Evolutionary conservation across 495 filamentous ascomycete genomes (phyloP).

Genomic region (Hypoxylon perforatum): DNA sequence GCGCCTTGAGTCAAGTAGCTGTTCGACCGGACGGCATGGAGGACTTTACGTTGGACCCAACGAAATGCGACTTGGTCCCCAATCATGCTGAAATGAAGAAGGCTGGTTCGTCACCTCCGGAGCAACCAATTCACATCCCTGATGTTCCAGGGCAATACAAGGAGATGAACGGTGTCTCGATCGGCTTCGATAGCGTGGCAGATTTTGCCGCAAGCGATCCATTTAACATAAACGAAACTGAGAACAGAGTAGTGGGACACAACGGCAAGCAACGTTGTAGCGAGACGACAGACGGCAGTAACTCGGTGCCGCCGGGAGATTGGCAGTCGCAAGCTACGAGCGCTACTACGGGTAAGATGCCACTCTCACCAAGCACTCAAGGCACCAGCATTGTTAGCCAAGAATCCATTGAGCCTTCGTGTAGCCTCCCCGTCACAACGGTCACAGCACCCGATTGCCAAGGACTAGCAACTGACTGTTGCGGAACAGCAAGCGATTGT

Average conservation of each 20-base stretch:
- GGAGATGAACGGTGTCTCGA: constrained; percentile 52
- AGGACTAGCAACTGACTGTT: constrained; percentile 16
- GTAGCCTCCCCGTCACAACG: constrained; percentile 52
- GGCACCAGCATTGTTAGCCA: constrained; percentile 67
- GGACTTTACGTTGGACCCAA: constrained; percentile 21
- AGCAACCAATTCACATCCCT: constrained; percentile 30
- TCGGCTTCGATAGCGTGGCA: constrained; percentile 46
- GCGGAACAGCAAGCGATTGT: constrained; percentile 48
- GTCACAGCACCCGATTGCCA: constrained; percentile 51
- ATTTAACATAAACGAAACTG: constrained; percentile 43
- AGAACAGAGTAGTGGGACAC: constrained; percentile 45
- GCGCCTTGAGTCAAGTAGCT: constrained; percentile 53
- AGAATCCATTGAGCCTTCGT: constrained; percentile 58
- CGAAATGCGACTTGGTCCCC: constrained; percentile 28
- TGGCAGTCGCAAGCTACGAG: constrained; percentile 67
- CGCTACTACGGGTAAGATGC: constrained; percentile 66
- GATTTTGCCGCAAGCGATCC: constrained; percentile 52
- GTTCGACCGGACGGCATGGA: constrained; percentile 41
- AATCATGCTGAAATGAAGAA: constrained; percentile 38
- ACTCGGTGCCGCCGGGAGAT: constrained; percentile 59
- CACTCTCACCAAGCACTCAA: constrained; percentile 67
- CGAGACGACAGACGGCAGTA: constrained; percentile 64
- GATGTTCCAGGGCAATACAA: constrained; percentile 43
- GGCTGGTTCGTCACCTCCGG: constrained; percentile 31
- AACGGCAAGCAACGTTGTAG: constrained; percentile 59